These are phyloP conservation scores for Metschnikowia koreensis DNA, from an alignment of 805 yeast species.

Conservation along the genomic window DNA sequence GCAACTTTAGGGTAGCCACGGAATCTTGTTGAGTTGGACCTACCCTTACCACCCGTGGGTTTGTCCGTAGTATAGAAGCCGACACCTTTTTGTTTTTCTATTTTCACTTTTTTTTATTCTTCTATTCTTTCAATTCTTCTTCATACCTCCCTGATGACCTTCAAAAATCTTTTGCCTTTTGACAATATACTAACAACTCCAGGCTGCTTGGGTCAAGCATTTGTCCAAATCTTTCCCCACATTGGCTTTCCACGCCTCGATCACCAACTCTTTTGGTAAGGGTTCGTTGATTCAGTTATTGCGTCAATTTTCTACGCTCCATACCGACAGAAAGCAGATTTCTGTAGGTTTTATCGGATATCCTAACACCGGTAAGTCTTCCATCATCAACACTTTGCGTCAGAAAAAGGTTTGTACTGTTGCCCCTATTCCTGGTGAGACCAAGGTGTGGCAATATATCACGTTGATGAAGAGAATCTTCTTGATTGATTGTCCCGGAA, in stretches of 20 bases:
- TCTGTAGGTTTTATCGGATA: slow-evolving; percentile 97
- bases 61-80: slow-evolving; percentile 88
- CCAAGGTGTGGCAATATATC: slow-evolving; percentile 98
- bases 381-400: slow-evolving; percentile 89
- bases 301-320: slow-evolving; percentile 89
- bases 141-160: not conserved
- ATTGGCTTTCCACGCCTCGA: slow-evolving; percentile 95
- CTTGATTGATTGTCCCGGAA: slow-evolving; percentile 97
- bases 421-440: slow-evolving; percentile 98
- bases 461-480: slow-evolving; percentile 95
- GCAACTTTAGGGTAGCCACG: slow-evolving; percentile 46
- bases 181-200: slow-evolving; percentile 22
- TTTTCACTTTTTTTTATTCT: slow-evolving; percentile 4
- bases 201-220: slow-evolving; percentile 99
- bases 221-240: slow-evolving; percentile 91
- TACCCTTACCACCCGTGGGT: slow-evolving; percentile 29
- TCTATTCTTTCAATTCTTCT: not conserved
- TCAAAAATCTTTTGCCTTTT: not conserved
- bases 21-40: slow-evolving; percentile 85
- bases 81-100: slow-evolving; percentile 45
- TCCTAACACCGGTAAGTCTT: slow-evolving; percentile 97
- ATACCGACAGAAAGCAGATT: slow-evolving; percentile 90
- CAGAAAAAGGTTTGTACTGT: slow-evolving; percentile 94
- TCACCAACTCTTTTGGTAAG: slow-evolving; percentile 95
- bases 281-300: slow-evolving; percentile 91